Evolutionary conservation across 305 asterid species (phyloP).

Genomic region (Fraxinus sp.): DNA sequence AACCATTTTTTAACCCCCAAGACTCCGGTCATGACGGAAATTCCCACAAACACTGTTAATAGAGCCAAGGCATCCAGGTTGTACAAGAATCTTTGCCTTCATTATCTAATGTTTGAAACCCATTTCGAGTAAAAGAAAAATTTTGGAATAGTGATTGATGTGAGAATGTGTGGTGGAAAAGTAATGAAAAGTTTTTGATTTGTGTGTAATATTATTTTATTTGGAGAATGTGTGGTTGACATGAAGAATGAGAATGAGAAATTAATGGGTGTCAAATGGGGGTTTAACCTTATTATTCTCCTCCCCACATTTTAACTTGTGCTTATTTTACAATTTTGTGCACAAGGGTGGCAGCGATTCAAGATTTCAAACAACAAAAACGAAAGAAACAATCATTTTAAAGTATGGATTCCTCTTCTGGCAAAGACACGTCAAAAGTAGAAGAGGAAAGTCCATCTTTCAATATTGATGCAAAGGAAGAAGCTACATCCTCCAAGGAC

Average conservation of each 20-base stretch:
- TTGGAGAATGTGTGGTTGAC: no score
- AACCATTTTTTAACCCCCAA: background rate
- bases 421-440: background rate
- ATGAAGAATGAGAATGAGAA: no score
- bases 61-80: background rate
- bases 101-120: no score
- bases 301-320: background rate
- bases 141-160: no score
- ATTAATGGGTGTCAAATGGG: no score
- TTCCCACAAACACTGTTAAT: background rate
- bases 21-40: background rate
- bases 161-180: no score
- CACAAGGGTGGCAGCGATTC: background rate
- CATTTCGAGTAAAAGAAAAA: no score
- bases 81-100: constrained; percentile 12
- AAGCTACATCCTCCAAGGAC: background rate
- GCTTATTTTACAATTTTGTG: background rate
- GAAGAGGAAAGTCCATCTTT: background rate
- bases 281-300: background rate
- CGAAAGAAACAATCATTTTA: background rate
- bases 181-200: no score
- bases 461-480: background rate
- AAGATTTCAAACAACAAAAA: background rate
- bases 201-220: no score
- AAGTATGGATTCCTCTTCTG: constrained; percentile 9